Evolutionary conservation across 106 monocot genomes (phyloP).

Genomic region (Acorus gramineus): DNA sequence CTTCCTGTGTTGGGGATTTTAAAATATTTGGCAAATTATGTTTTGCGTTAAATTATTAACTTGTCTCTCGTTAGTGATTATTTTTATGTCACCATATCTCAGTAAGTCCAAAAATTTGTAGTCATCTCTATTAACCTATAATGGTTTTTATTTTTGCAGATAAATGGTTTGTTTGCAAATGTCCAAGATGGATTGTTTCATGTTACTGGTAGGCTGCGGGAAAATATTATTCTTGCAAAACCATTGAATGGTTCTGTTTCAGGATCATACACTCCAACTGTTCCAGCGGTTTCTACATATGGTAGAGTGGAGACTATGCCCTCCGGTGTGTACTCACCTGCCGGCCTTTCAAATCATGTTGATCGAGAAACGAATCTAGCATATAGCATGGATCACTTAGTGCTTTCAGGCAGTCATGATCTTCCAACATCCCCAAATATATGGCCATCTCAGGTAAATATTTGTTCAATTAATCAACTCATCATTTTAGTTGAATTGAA

Average conservation of each 20-base stretch:
- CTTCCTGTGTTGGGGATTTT: no score
- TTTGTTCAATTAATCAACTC: not conserved
- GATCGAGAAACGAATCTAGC: slow-evolving; percentile 3
- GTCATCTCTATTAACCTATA: no score
- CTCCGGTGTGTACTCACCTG: not conserved
- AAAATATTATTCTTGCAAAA: slow-evolving; percentile 3
- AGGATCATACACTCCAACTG: not conserved
- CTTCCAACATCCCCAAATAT: not conserved
- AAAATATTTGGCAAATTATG: no score
- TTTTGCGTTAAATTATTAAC: no score
- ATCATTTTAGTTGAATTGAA: no score
- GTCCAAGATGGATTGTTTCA: slow-evolving; percentile 13
- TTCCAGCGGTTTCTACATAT: not conserved
- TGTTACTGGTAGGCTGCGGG: slow-evolving; percentile 10
- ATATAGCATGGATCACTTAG: slow-evolving; percentile 4
- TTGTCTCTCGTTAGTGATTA: no score
- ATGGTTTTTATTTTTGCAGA: not conserved
- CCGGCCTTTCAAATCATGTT: not conserved
- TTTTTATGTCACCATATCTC: no score
- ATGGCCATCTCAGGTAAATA: not conserved
- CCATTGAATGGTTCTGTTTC: not conserved
- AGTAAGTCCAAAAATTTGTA: no score
- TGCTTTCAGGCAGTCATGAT: not conserved
- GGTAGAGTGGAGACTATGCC: not conserved
- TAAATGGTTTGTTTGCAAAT: slow-evolving; percentile 2